These are phyloP conservation scores for Calycina herbarum DNA, from an alignment of 2,329 filamentous ascomycete species.

Conservation along the genomic window DNA sequence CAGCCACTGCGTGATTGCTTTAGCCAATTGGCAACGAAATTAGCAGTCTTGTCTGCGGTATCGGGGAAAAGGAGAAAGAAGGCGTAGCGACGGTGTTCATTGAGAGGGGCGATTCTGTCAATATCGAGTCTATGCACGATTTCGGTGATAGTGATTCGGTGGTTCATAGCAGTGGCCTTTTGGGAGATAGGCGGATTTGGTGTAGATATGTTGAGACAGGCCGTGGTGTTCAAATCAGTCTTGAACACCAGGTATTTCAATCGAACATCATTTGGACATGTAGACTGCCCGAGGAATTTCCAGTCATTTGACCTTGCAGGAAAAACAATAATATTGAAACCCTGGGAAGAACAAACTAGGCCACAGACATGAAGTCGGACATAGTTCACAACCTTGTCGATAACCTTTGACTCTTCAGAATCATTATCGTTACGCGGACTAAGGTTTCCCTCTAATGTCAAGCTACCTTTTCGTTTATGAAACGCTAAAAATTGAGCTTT, in stretches of 20 bases:
- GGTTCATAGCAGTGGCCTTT: conserved; percentile 1
- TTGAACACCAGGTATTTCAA: conserved; percentile 33
- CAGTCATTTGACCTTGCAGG: conserved; percentile 33
- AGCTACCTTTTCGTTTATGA: conserved; percentile 12
- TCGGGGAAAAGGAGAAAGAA: conserved; percentile 54
- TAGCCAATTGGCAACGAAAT: conserved; percentile 49
- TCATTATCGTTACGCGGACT: conserved; percentile 14
- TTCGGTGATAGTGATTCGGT: conserved; percentile 22
- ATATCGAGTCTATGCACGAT: conserved; percentile 29
- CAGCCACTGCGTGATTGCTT: conserved; percentile 42
- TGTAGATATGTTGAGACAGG: neutral
- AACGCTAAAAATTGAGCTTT: conserved; percentile 13
- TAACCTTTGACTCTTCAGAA: conserved; percentile 12
- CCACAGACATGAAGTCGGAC: conserved; percentile 26
- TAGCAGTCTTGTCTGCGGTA: conserved; percentile 38
- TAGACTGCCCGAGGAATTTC: conserved; percentile 29
- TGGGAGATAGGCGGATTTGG: neutral
- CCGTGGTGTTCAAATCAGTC: conserved; percentile 13
- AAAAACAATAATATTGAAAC: conserved; percentile 31
- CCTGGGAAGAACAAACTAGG: conserved; percentile 21
- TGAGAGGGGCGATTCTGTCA: conserved; percentile 22
- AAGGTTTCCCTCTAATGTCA: conserved; percentile 23
- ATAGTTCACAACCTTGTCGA: conserved; percentile 26
- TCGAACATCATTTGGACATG: conserved; percentile 12
- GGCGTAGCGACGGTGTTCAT: conserved; percentile 25